phyloP scores from a whole-genome alignment of 441 rosid species.

The Flueggea neowawraea region DNA sequence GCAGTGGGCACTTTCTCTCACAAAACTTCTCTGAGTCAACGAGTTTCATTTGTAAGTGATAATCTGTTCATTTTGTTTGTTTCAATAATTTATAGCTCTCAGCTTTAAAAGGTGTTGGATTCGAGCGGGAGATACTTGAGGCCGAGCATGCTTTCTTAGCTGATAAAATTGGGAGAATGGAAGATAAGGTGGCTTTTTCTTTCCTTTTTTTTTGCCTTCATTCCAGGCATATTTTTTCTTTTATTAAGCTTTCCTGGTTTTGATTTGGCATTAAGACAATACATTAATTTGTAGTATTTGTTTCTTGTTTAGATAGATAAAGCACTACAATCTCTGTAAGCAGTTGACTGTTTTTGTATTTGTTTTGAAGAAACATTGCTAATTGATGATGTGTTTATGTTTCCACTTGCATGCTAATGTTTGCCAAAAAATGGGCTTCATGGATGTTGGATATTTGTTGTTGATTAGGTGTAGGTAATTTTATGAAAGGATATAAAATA shows the following conservation, averaged over 20 bases:
- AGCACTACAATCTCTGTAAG: too few relatives aligned
- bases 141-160: conserved; percentile 65
- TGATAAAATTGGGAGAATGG: conserved; percentile 62
- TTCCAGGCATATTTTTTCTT: conserved; percentile 1
- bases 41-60: not conserved
- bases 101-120: conserved; percentile 63
- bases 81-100: conserved; percentile 43
- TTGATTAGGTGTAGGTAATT: too few relatives aligned
- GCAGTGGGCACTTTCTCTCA: not conserved
- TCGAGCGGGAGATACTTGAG: conserved; percentile 74
- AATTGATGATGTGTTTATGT: too few relatives aligned
- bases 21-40: not conserved
- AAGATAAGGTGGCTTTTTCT: conserved; percentile 54
- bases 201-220: conserved; percentile 20
- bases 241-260: conserved; percentile 5
- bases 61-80: conserved; percentile 3
- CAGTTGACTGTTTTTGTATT: not conserved
- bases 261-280: conserved; percentile 5
- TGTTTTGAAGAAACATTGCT: not conserved
- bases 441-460: too few relatives aligned
- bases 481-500: too few relatives aligned
- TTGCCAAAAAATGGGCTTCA: too few relatives aligned
- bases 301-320: too few relatives aligned
- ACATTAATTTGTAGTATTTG: conserved; percentile 1
- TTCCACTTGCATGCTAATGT: too few relatives aligned